phyloP scores from a whole-genome alignment of 2,329 filamentous ascomycete species.

The Beauveria caledonica region DNA sequence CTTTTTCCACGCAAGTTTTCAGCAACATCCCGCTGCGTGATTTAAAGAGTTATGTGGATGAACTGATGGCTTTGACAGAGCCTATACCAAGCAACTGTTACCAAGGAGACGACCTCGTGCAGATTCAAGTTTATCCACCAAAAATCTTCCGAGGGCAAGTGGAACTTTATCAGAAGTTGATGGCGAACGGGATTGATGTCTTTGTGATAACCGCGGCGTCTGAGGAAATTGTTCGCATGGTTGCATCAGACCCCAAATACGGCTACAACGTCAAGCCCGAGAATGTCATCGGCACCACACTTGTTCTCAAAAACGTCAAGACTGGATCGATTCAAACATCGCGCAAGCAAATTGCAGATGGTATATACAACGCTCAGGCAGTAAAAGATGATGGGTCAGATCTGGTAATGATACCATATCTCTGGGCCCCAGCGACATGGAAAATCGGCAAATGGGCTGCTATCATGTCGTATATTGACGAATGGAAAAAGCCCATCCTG shows the following conservation, averaged over 20 bases:
- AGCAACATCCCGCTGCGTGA: slow-evolving; percentile 34
- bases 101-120: slow-evolving; percentile 23
- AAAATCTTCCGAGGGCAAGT: slow-evolving; percentile 31
- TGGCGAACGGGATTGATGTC: slow-evolving; percentile 35
- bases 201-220: slow-evolving; percentile 33
- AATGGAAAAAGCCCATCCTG: slow-evolving; percentile 34
- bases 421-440: slow-evolving; percentile 36
- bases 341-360: slow-evolving; percentile 31
- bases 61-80: slow-evolving; percentile 34
- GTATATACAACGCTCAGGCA: slow-evolving; percentile 22
- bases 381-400: slow-evolving; percentile 14
- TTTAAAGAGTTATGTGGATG: slow-evolving; percentile 37
- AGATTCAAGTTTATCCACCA: slow-evolving; percentile 25
- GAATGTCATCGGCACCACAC: slow-evolving; percentile 35
- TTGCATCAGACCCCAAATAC: slow-evolving; percentile 34
- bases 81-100: slow-evolving; percentile 29
- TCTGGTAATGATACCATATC: slow-evolving; percentile 30
- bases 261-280: slow-evolving; percentile 36
- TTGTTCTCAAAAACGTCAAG: slow-evolving; percentile 26
- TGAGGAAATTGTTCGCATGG: slow-evolving; percentile 38
- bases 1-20: slow-evolving; percentile 34
- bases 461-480: slow-evolving; percentile 33
- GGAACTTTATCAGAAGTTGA: slow-evolving; percentile 36
- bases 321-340: slow-evolving; percentile 23
- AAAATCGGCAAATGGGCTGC: slow-evolving; percentile 36